These are phyloP conservation scores for Scenedesmus sp. DNA, from an alignment of 163 green algal species.

Conservation along the genomic window DNA sequence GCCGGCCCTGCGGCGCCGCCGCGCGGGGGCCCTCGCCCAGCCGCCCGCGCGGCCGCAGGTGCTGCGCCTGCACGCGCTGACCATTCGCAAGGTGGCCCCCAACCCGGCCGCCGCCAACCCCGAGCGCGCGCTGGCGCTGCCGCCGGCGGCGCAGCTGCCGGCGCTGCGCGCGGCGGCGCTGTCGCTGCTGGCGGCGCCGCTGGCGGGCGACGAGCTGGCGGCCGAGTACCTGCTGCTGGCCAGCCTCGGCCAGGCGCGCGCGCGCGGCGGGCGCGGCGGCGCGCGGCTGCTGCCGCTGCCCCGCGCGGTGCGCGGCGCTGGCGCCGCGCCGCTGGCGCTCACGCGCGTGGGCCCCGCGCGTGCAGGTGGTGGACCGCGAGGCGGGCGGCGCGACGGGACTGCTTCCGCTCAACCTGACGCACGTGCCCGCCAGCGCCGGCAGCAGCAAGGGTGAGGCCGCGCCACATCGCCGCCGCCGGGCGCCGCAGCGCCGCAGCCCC, in stretches of 20 bases:
- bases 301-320: background rate
- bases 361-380: slow-evolving; percentile 24
- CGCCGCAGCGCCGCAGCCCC: background rate
- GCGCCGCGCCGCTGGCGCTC: background rate
- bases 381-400: background rate
- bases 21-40: too few relatives aligned
- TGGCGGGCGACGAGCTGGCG: slow-evolving; percentile 75
- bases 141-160: background rate
- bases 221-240: slow-evolving; percentile 83
- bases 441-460: slow-evolving; percentile 10
- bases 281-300: background rate
- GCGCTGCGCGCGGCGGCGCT: slow-evolving; percentile 48
- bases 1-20: too few relatives aligned
- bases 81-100: slow-evolving; percentile 15
- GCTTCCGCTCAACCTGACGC: slow-evolving; percentile 21
- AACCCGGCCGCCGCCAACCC: background rate
- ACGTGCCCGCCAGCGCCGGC: slow-evolving; percentile 1
- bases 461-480: too few relatives aligned
- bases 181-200: slow-evolving; percentile 51
- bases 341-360: too few relatives aligned
- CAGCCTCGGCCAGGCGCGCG: slow-evolving; percentile 54
- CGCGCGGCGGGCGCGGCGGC: background rate
- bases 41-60: slow-evolving; percentile 31
- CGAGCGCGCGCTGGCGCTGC: background rate
- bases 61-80: slow-evolving; percentile 61